phyloP scores from a whole-genome alignment of 2,329 filamentous ascomycete genomes.

The Sclerotinia nivalis region DNA sequence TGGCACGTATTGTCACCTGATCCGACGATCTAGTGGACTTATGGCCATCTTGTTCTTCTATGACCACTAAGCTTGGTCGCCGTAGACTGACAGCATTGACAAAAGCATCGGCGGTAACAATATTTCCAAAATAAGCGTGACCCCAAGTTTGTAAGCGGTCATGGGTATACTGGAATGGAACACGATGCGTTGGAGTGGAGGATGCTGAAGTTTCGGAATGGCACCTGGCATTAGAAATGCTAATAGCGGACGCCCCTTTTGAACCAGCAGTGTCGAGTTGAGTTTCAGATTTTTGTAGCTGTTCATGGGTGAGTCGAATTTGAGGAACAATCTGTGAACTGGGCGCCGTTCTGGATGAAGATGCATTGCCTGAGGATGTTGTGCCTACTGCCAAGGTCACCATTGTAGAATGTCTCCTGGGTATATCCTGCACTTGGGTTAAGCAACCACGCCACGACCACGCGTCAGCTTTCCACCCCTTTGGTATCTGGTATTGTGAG shows the following conservation, averaged over 20 bases:
- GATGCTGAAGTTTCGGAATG: not conserved
- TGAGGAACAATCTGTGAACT: not conserved
- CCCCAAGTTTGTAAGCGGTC: slow-evolving; percentile 47
- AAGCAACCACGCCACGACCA: slow-evolving; percentile 29
- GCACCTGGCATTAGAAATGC: not conserved
- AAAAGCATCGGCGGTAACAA: slow-evolving; percentile 48
- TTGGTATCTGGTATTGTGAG: slow-evolving; percentile 28
- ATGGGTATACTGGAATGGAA: slow-evolving; percentile 38
- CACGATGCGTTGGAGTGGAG: slow-evolving; percentile 20
- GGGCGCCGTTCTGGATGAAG: not conserved
- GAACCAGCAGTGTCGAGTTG: not conserved
- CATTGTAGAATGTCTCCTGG: slow-evolving; percentile 31
- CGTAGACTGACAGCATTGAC: slow-evolving; percentile 48
- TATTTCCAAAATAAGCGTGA: slow-evolving; percentile 46
- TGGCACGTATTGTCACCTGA: slow-evolving; percentile 46
- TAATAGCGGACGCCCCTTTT: not conserved
- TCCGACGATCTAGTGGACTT: slow-evolving; percentile 10
- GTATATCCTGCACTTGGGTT: slow-evolving; percentile 27
- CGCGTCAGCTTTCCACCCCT: slow-evolving; percentile 23
- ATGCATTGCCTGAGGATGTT: not conserved
- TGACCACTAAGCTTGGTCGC: slow-evolving; percentile 35
- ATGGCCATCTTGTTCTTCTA: slow-evolving; percentile 16
- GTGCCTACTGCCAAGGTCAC: not conserved
- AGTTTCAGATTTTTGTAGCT: not conserved
- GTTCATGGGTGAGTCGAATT: not conserved